phyloP scores from a whole-genome alignment of 192 early-diverging fungal species.

The Allomyces arbusculus region DNA sequence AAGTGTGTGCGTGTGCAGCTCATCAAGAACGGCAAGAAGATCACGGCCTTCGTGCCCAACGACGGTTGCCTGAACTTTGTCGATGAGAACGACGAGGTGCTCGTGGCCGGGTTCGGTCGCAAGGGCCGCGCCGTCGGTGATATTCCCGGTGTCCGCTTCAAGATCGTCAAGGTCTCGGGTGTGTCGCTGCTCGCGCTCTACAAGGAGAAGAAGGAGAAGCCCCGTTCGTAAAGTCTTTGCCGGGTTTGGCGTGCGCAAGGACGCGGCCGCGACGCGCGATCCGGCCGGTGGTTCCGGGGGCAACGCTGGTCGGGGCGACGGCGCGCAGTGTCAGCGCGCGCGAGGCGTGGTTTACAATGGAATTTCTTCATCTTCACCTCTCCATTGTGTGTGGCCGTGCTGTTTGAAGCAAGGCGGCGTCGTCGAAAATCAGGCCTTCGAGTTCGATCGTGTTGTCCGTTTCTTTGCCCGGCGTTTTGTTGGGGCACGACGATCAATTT shows the following conservation, averaged over 20 bases:
- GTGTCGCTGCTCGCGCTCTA: constrained; percentile 96
- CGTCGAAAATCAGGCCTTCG: too few relatives aligned
- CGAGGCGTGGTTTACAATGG: too few relatives aligned
- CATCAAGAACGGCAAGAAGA: constrained; percentile 99
- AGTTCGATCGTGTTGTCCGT: too few relatives aligned
- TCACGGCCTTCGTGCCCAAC: constrained; percentile 99
- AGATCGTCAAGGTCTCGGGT: constrained; percentile 99
- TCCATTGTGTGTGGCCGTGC: too few relatives aligned
- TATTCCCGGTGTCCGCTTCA: constrained; percentile 99
- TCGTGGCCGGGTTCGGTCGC: constrained; percentile 99
- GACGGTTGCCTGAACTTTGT: constrained; percentile 99
- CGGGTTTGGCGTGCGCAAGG: neutral
- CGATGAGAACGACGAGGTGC: constrained; percentile 99
- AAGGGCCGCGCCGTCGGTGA: constrained; percentile 98
- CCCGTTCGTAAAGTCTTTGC: constrained; percentile 48
- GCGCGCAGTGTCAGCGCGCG: too few relatives aligned
- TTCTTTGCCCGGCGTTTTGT: too few relatives aligned
- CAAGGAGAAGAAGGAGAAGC: constrained; percentile 99
- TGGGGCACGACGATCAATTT: too few relatives aligned
- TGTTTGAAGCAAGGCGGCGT: too few relatives aligned
- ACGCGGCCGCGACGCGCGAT: neutral
- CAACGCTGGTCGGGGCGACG: too few relatives aligned
- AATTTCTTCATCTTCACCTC: too few relatives aligned
- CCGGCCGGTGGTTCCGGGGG: too few relatives aligned
- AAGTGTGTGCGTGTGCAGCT: constrained; percentile 99